Conservation (phyloP, 352 stramenopile genomes). For the Phytophthora citrophthora region DNA sequence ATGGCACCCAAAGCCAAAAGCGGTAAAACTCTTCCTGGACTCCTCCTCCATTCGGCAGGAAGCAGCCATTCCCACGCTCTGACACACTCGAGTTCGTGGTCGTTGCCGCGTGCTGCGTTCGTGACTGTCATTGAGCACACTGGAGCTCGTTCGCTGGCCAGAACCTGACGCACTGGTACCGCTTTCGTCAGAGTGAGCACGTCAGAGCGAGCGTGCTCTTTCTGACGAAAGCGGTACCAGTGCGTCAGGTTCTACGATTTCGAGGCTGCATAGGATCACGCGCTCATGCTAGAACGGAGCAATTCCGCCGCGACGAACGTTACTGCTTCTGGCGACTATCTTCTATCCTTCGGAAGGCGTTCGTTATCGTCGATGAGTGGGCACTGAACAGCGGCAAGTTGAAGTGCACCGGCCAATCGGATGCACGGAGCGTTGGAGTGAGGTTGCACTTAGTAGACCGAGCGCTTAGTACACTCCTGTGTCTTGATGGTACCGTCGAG, state of each 20-base stretch:
- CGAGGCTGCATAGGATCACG: conserved; percentile 5
- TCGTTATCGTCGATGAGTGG: conserved; percentile 9
- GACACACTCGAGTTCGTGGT: not conserved
- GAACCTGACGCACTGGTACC: not conserved
- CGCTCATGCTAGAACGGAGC: not conserved
- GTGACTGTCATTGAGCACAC: no score
- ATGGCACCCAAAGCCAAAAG: not conserved
- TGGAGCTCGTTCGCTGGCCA: not conserved
- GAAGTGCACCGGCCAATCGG: conserved; percentile 13
- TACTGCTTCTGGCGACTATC: conserved; percentile 4
- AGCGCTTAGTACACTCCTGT: not conserved
- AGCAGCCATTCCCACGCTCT: not conserved
- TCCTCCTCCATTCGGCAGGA: not conserved
- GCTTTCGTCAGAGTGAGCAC: not conserved
- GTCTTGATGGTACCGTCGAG: not conserved
- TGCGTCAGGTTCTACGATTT: not conserved
- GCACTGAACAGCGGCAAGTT: conserved; percentile 15
- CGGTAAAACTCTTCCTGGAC: not conserved
- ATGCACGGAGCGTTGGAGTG: conserved; percentile 3
- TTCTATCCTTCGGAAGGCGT: conserved; percentile 9
- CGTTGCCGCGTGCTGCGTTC: not conserved
- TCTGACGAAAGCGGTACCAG: not conserved
- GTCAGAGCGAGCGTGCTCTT: no score
- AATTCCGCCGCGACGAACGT: not conserved
- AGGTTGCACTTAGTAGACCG: not conserved